Evolutionary conservation across 2,329 filamentous ascomycete species (phyloP).

Genomic region (Venturia aucupariae): DNA sequence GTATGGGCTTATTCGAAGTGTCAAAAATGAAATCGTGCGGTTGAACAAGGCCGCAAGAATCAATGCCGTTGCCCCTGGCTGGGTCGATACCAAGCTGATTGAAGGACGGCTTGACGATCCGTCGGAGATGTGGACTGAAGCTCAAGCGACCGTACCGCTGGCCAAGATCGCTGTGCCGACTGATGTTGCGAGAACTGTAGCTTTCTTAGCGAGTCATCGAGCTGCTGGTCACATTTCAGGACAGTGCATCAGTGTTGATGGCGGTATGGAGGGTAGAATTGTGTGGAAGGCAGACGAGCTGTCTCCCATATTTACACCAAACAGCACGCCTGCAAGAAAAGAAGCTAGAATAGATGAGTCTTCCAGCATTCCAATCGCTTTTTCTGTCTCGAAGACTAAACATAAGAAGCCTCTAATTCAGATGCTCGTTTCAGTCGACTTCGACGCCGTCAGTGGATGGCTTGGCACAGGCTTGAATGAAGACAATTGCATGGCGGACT

Average conservation of each 20-base stretch:
- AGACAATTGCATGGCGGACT: conserved; percentile 47
- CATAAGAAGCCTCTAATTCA: conserved; percentile 22
- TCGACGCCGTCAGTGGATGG: conserved; percentile 52
- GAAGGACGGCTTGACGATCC: conserved; percentile 42
- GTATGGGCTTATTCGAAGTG: conserved; percentile 42
- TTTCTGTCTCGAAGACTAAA: background rate
- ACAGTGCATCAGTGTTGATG: conserved; percentile 43
- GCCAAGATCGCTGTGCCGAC: conserved; percentile 39
- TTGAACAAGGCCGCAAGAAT: conserved; percentile 43
- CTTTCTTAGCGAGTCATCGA: conserved; percentile 41
- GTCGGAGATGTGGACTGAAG: conserved; percentile 41
- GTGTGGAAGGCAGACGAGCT: conserved; percentile 30
- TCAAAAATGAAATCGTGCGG: conserved; percentile 47
- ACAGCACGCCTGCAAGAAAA: background rate
- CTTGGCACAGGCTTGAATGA: conserved; percentile 46
- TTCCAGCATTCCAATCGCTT: background rate
- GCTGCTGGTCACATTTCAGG: conserved; percentile 47
- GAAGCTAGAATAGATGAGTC: too few relatives aligned
- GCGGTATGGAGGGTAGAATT: conserved; percentile 42
- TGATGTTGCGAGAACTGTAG: conserved; percentile 41
- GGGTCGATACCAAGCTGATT: conserved; percentile 40
- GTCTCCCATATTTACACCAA: background rate
- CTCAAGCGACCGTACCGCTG: conserved; percentile 40
- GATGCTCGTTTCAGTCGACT: conserved; percentile 38
- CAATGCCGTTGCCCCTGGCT: conserved; percentile 43